Conservation (phyloP, 2,329 filamentous ascomycete species). For the Alternaria arbusti region DNA sequence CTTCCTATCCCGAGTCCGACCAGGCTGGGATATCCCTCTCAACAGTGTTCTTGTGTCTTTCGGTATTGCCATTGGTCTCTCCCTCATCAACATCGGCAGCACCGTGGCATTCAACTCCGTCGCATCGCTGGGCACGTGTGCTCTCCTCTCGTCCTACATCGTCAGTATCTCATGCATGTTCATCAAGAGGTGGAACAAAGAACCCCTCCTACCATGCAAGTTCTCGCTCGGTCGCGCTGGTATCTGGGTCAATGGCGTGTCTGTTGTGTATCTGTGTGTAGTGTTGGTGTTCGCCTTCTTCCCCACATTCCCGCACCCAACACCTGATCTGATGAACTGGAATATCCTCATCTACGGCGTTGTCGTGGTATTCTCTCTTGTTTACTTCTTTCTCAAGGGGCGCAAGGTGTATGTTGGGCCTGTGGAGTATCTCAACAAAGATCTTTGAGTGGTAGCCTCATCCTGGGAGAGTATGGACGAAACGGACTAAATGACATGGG, state of each 20-base stretch:
- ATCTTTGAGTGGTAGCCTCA: background rate
- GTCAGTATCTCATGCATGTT: conserved; percentile 57
- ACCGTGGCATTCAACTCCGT: conserved; percentile 39
- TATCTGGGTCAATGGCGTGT: conserved; percentile 51
- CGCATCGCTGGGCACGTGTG: conserved; percentile 29
- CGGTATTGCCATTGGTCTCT: conserved; percentile 49
- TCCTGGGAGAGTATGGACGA: too few species aligned
- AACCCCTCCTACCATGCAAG: conserved; percentile 52
- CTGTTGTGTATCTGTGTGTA: conserved; percentile 49
- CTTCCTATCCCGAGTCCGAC: conserved; percentile 20
- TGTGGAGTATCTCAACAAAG: conserved; percentile 32
- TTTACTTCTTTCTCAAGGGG: conserved; percentile 53
- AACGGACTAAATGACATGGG: too few species aligned
- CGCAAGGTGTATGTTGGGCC: conserved; percentile 50
- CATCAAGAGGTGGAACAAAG: conserved; percentile 51
- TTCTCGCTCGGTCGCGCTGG: conserved; percentile 57
- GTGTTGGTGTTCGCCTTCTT: conserved; percentile 56
- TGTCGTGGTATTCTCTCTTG: conserved; percentile 51
- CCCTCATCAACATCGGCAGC: conserved; percentile 59
- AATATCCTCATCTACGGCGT: conserved; percentile 54
- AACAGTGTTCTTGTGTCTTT: conserved; percentile 55
- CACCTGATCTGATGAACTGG: conserved; percentile 56
- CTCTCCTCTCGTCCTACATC: conserved; percentile 33
- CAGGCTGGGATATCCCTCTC: conserved; percentile 45
- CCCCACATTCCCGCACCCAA: conserved; percentile 40